Evolutionary conservation across 768 basidiomycete species (phyloP), one percentile per base, ranked within the genome.

Genomic region (Hericium rajendrae): DNA sequence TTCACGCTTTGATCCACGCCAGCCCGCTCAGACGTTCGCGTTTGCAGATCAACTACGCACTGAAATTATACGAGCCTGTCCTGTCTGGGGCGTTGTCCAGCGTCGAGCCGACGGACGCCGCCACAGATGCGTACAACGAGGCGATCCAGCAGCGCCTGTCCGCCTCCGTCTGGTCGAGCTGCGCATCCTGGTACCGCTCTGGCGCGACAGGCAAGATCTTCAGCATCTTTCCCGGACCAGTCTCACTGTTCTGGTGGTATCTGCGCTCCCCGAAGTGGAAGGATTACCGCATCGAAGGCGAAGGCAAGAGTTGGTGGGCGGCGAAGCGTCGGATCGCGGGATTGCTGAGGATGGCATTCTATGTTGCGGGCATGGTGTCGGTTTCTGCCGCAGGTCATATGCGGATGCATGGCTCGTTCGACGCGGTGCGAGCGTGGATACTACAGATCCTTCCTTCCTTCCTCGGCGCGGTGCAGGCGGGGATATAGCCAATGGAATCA

Each of bases 71-170:
- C 32, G 13, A 26, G 18, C 52, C 52, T 18, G 24, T 53, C 38
- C 6, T 53, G 10, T 38, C 52, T 15, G 52, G 52, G 6, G 38
- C 18, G 12, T n/a, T 43, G 53, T 38, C 53, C 4, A 37, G 48
- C 40, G 72, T 53, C 39, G 52, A 38, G 43, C 54, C 54, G 16
- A 76, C 50, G 3, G 20, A 26, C 18, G 18, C 9, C 4, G 61
- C 59, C 28, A 60, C 61, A 56, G 54, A 54, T 8, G 18, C 22
- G 12, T 62, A 57, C 56, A 62, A 62, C 38, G 50, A 43, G 26
- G 51, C 48, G 41, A 32, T 62, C 50, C 56, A 57, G 41, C 8
- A 49, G 15, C 57, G 54, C 8, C 53, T 62, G 1, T 13, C 48
- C 12, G 38, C 53, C 18, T 54, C 59, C n/a, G 56, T 46, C 48